These are phyloP conservation scores for Diaporthe ampelina DNA, from an alignment of 2,329 filamentous ascomycete species.

Conservation along the genomic window DNA sequence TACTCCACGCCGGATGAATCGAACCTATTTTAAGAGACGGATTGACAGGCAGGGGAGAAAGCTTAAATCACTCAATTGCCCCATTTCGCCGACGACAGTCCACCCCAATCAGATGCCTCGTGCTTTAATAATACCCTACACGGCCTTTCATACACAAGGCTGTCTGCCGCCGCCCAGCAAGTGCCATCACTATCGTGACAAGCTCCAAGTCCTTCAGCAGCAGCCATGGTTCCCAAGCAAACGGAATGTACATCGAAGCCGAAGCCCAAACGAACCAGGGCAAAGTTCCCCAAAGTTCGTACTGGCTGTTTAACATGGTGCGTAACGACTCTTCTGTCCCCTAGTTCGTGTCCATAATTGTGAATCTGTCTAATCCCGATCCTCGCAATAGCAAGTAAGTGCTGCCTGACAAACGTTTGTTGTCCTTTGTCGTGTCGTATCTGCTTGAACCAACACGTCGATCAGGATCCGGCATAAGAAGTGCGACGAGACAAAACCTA, in stretches of 20 bases:
- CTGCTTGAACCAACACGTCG: background rate
- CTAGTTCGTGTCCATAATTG: background rate
- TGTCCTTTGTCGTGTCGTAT: background rate
- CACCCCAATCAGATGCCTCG: background rate
- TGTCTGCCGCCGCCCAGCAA: background rate
- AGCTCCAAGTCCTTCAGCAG: background rate
- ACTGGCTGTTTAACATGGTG: conserved; percentile 25
- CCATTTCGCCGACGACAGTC: background rate
- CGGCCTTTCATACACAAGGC: background rate
- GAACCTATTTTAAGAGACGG: background rate
- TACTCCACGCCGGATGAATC: conserved; percentile 6
- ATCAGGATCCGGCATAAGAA: conserved; percentile 14
- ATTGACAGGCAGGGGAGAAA: conserved; percentile 19
- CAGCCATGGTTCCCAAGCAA: background rate
- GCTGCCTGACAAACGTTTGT: background rate
- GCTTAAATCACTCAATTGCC: conserved; percentile 15
- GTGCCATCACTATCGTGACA: background rate
- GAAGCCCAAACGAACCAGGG: conserved; percentile 13
- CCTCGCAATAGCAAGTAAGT: conserved; percentile 20
- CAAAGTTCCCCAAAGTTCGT: conserved; percentile 21
- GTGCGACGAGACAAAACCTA: conserved; percentile 12
- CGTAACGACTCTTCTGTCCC: background rate
- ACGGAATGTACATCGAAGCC: background rate
- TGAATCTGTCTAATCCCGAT: background rate
- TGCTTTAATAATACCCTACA: background rate